Evolutionary conservation across 306 rosid genomes (phyloP).

Genomic region (Senna siamea): DNA sequence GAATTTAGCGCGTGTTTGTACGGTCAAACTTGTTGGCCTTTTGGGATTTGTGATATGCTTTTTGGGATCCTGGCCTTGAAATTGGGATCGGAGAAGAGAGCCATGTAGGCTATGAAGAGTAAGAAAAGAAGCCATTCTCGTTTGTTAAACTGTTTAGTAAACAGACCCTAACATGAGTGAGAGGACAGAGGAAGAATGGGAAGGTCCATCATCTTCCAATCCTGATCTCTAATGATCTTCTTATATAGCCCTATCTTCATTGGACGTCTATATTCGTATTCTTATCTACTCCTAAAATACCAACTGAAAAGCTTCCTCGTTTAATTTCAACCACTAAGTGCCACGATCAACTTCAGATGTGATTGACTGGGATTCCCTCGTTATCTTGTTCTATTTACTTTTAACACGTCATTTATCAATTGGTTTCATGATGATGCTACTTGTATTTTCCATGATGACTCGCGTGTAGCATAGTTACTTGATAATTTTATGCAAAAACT

Average conservation of each 20-base stretch:
- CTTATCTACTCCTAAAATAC: neutral
- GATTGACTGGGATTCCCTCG: neutral
- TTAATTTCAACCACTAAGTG: constrained; percentile 37
- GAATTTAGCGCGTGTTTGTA: constrained; percentile 64
- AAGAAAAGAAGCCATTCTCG: constrained; percentile 59
- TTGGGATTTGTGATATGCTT: constrained; percentile 41
- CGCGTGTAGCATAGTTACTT: too few relatives aligned
- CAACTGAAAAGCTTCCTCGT: neutral
- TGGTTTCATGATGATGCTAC: neutral
- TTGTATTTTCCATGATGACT: too few relatives aligned
- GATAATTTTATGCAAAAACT: too few relatives aligned
- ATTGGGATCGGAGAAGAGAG: constrained; percentile 57
- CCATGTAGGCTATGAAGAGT: constrained; percentile 50
- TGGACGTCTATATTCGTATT: neutral
- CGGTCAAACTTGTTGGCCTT: constrained; percentile 16
- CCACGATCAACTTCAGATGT: neutral
- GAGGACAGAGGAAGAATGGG: constrained; percentile 7
- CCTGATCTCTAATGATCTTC: neutral
- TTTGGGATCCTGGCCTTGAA: constrained; percentile 56
- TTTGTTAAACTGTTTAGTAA: neutral
- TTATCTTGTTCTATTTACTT: neutral
- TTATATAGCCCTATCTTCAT: constrained; percentile 39
- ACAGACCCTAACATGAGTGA: constrained; percentile 23
- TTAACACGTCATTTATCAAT: neutral
- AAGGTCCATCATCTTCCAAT: constrained; percentile 17